Base-by-base conservation (phyloP, 495 filamentous ascomycete species). In the Annulohypoxylon moriforme region DNA sequence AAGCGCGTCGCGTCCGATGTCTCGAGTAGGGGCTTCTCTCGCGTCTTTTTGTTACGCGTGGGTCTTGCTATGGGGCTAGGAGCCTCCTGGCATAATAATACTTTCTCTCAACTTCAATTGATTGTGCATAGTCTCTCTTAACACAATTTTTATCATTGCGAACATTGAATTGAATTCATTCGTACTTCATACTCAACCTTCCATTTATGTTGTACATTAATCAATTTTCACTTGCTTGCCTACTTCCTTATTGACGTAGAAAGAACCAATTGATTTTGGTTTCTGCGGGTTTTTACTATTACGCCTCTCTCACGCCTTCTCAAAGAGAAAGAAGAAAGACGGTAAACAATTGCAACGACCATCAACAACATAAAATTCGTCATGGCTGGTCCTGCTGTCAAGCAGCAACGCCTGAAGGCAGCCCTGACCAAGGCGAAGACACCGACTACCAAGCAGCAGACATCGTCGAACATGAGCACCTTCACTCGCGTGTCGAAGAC, bases 401-500 rank as follows among this genome's bases (percentile, higher is more conserved):
- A 60, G 50, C 75, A 72, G 67, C 76, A 76, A 62, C 76, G 69
- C 34, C 76, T 71, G 31, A 74, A 70, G 68, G 60, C 60, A 25
- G 57, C 56, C 20, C 27, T 40, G 5, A 44, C 63, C 47, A 65
- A 62, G 25, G 49, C 71, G 29, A 74, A 72, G 59, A 68, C 42
- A 33, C 53, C 64, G 16, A 29, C 60, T 33, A 16, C 71, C 36
- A 67, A 74, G 13, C 47, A 68, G 20, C 47, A 70, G n/a, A 40
- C 66, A n/a, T 60, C 74, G 6, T 68, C 74, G 4, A 71, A 20
- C 65, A 78, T 83, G 60, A 73, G 64, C 78, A 80, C 60, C 65
- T 83, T 81, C 68, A 64, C 75, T 25, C 81, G 81, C 57, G 68
- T 84, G 63, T 83, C 83, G 4, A 84, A 84, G 72, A 52, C 68